A percentile compares a stretch with the other conserved stretches of the same genome.
Conservation (phyloP, 768 basidiomycete genomes). For the Cystobasidium ongulense region DNA sequence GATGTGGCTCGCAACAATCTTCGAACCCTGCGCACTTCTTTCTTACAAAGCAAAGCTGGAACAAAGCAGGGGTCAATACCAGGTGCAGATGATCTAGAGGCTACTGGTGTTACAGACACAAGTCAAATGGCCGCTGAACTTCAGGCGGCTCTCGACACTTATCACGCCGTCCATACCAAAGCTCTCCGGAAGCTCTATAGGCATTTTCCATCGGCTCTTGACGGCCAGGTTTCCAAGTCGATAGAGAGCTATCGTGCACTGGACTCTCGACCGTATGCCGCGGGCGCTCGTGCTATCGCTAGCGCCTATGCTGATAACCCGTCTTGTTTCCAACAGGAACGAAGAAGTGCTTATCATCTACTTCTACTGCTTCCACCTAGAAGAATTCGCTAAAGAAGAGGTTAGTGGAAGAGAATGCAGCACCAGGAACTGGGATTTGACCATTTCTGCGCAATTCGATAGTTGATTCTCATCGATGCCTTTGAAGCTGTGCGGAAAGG, state of each 20-base stretch:
- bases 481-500: slow-evolving; percentile 66
- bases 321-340: slow-evolving; percentile 25
- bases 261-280: slow-evolving; percentile 2
- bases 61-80: not conserved
- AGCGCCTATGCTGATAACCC: not conserved
- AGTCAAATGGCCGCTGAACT: slow-evolving; percentile 37
- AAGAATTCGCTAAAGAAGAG: slow-evolving; percentile 83
- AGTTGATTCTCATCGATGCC: slow-evolving; percentile 58
- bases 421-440: no score
- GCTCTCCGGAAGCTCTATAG: slow-evolving; percentile 40
- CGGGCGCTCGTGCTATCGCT: not conserved
- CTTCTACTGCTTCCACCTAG: slow-evolving; percentile 69
- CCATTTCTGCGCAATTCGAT: no score
- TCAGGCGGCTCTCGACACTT: slow-evolving; percentile 38
- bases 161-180: slow-evolving; percentile 40
- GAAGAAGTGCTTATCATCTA: slow-evolving; percentile 40
- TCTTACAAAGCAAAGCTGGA: slow-evolving; percentile 45
- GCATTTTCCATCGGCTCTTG: slow-evolving; percentile 35
- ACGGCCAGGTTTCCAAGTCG: not conserved
- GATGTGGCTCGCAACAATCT: slow-evolving; percentile 57
- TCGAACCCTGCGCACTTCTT: slow-evolving; percentile 59
- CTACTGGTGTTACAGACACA: slow-evolving; percentile 30
- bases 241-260: slow-evolving; percentile 5
- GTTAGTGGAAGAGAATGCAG: slow-evolving; percentile 47
- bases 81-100: slow-evolving; percentile 9